phyloP scores from a whole-genome alignment of 1,284 basidiomycete species.

The Taiwanofungus camphoratus region DNA sequence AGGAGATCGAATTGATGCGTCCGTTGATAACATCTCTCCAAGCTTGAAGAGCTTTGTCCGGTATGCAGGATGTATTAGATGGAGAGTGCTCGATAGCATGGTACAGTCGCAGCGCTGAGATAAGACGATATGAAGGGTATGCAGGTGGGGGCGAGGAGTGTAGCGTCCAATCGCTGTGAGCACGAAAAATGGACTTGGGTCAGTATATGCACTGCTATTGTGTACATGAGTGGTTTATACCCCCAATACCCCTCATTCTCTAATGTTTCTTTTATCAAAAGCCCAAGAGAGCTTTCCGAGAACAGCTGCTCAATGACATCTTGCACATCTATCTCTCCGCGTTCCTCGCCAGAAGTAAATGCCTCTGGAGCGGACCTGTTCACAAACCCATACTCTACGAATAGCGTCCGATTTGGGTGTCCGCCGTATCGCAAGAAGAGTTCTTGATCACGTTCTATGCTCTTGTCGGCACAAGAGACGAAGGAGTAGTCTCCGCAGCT shows the following conservation, averaged over 20 bases:
- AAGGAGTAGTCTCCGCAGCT: slow-evolving; percentile 48
- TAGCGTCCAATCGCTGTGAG: slow-evolving; percentile 69
- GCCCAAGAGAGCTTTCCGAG: slow-evolving; percentile 28
- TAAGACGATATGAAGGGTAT: slow-evolving; percentile 71
- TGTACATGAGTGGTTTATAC: slow-evolving; percentile 36
- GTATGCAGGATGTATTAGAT: slow-evolving; percentile 1
- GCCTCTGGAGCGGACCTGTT: slow-evolving; percentile 28
- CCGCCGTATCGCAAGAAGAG: slow-evolving; percentile 71
- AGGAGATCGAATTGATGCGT: slow-evolving; percentile 33
- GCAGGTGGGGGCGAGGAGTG: slow-evolving; percentile 53
- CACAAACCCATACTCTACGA: slow-evolving; percentile 84
- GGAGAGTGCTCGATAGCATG: slow-evolving; percentile 30
- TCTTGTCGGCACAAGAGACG: slow-evolving; percentile 39
- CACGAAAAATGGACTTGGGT: slow-evolving; percentile 7
- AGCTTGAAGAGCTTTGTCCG: slow-evolving; percentile 28
- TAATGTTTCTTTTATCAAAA: slow-evolving; percentile 46
- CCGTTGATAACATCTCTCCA: slow-evolving; percentile 60
- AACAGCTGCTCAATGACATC: slow-evolving; percentile 49
- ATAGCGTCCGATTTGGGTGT: slow-evolving; percentile 69
- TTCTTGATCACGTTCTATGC: slow-evolving; percentile 50
- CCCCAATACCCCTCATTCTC: slow-evolving; percentile 68
- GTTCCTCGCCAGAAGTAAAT: slow-evolving; percentile 25
- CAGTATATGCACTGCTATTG: slow-evolving; percentile 3
- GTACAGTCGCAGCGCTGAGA: slow-evolving; percentile 64
- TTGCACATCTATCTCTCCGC: slow-evolving; percentile 60